A percentile compares a stretch with the other conserved stretches of the same genome.
Conservation (phyloP, 2,329 filamentous ascomycete genomes). For the Aureobasidium subglaciale region DNA sequence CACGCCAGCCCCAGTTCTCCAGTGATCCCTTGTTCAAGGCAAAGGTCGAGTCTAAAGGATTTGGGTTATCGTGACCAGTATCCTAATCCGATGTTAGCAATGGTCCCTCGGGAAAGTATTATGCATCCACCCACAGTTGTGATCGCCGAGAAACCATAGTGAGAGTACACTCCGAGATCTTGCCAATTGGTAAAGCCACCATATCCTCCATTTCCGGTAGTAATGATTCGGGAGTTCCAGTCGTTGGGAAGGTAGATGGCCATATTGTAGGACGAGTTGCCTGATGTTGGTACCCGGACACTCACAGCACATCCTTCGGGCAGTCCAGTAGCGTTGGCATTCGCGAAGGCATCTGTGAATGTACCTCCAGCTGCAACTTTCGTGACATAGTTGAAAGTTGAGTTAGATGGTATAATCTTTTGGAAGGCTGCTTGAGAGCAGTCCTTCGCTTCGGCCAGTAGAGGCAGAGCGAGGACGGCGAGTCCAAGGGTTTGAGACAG, state of each 20-base stretch:
- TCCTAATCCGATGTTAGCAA: slow-evolving; percentile 38
- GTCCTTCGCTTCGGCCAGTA: slow-evolving; percentile 16
- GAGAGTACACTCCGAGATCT: slow-evolving; percentile 36
- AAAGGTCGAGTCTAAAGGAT: slow-evolving; percentile 31
- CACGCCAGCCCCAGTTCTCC: slow-evolving; percentile 34
- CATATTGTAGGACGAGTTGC: slow-evolving; percentile 25
- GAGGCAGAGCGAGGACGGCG: not conserved
- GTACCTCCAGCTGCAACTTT: slow-evolving; percentile 29
- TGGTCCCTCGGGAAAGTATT: slow-evolving; percentile 30
- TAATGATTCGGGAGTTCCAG: slow-evolving; percentile 26
- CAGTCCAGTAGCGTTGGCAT: slow-evolving; percentile 36
- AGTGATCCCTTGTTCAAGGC: slow-evolving; percentile 30
- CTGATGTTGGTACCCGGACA: slow-evolving; percentile 26
- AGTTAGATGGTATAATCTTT: slow-evolving; percentile 28
- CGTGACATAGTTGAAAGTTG: slow-evolving; percentile 32
- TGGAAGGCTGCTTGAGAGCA: slow-evolving; percentile 31
- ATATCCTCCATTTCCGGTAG: slow-evolving; percentile 42
- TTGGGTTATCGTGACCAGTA: slow-evolving; percentile 38
- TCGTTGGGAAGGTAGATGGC: slow-evolving; percentile 28
- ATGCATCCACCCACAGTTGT: not conserved
- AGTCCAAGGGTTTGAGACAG: not conserved
- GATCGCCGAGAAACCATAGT: not conserved
- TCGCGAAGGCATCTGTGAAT: slow-evolving; percentile 31
- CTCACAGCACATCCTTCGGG: slow-evolving; percentile 29
- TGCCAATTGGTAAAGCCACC: slow-evolving; percentile 42